Base-by-base conservation (phyloP, 208 protist genomes). In the Hexamita inflata region DNA sequence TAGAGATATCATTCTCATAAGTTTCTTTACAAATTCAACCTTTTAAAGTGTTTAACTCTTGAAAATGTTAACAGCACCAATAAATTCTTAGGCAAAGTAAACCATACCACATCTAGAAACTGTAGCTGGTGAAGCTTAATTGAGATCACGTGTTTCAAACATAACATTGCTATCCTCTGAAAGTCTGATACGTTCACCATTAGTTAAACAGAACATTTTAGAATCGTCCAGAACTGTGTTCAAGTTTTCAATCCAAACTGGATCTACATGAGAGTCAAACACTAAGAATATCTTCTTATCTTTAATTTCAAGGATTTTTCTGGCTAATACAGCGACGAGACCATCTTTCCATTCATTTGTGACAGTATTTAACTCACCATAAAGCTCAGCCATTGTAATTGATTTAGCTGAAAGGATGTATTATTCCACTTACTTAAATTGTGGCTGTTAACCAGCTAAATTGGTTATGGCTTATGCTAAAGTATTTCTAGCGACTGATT, bases 171-270 rank as follows among this genome's bases (percentile, higher is more conserved):
- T 93, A 28, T 88, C 94, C 40, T 91, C 88, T 38, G 89, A 89
- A 39, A 95, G 84, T 81, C 94, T 94, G 77, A 96, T 95, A 53
- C 93, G 91, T 83, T 95, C 92, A 61, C 89, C 89, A 80, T 94
- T 97, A 76, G 94, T 90, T 57, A 97, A 85, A 81, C 93, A 97
- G 19, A 98, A 87, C 84, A 97, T 89, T 86, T 96, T 97, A 86
- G 95, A 95, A 83, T 97, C 93, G 86, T 98, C 94, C 26, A 98
- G 84, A n/a, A 97, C 91, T 28, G 94, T 96, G 83, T 98, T 98
- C 93, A 98, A 90, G 49, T 92, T 96, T 85, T 98, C 94, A 80
- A 98, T 96, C 94, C 94, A 98, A 1, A 97, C 28, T 30, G 94
- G 94, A 83, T 98, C 94, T 1, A 98, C 94, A 45, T 93, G 94